Percentiles rank a stretch among this genome's conserved stretches.
Conservation (phyloP, 768 basidiomycete species). For the Neoboletus magnificus region DNA sequence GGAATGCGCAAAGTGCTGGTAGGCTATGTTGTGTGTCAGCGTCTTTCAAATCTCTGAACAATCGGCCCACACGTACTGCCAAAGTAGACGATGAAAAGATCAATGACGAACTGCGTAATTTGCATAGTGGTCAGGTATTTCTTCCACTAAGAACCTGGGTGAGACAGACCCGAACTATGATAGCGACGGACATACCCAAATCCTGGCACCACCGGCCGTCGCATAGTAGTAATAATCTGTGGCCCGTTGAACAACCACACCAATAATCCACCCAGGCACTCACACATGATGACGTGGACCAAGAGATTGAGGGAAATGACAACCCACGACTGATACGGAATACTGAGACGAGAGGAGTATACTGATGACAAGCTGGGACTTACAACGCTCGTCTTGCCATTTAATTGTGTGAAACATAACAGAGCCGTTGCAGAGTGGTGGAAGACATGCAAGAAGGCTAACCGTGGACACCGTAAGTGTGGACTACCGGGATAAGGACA, state of each 20-base stretch:
- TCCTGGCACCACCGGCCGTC: constrained; percentile 92
- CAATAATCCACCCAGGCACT: constrained; percentile 29
- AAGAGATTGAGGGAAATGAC: constrained; percentile 86
- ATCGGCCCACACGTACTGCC: constrained; percentile 64
- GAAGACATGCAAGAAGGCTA: constrained; percentile 97
- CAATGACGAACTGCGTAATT: constrained; percentile 93
- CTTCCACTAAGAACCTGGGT: constrained; percentile 73
- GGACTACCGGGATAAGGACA: background rate
- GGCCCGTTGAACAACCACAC: background rate
- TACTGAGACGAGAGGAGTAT: background rate
- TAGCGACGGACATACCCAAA: constrained; percentile 67
- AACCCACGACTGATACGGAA: constrained; percentile 80
- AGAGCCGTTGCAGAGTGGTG: constrained; percentile 98
- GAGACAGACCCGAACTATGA: background rate
- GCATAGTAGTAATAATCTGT: constrained; percentile 99
- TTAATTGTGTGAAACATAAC: constrained; percentile 90
- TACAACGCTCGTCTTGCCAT: constrained; percentile 92
- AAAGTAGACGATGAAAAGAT: constrained; percentile 88
- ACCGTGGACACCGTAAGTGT: constrained; percentile 3
- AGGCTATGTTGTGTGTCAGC: constrained; percentile 42
- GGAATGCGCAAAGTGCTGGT: constrained; percentile 72
- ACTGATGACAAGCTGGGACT: constrained; percentile 29
- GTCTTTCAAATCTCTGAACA: background rate
- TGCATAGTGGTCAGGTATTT: constrained; percentile 96
- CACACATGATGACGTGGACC: constrained; percentile 98